Base-by-base conservation (phyloP, 331 rosid species). In the Spiraea crenata region DNA sequence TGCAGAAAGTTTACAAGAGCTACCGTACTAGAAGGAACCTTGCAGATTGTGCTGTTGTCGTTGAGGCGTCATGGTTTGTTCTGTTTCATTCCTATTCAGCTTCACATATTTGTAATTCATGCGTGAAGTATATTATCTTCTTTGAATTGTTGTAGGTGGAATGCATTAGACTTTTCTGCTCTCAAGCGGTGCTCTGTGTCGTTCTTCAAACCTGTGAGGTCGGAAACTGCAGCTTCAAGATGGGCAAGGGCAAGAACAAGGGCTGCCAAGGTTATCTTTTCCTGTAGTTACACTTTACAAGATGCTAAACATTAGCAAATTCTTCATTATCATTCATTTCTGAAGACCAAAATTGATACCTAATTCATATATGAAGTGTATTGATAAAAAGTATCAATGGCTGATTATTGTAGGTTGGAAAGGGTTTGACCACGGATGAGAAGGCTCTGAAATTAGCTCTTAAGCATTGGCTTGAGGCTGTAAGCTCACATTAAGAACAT, bases 381-480 rank as follows among this genome's bases (percentile, higher is more conserved):
- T 31, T 47, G 34, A 65, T 15, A 12, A 10, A 12, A 10, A 55
- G 60, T 19, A 49, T 42, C 14, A 34, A 4, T 41, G 52, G 63
- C 58, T 63, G 65, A 40, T 41, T 11, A 55, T 13, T 69, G 42
- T 55, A 69, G 73, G 73, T 69, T 54, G 73, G 73, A 41, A 69
- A 69, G 54, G 73, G 73, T 40, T 55, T 69, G 73, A 20, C 63
- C 44, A 20, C 35, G 64, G 44, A 69, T 57, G 73, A 69, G 73
- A 55, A 55, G 73, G 63, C 54, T 69, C 73, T n/a, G 44, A 69
- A 69, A 42, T 55, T 69, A 69, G 64, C 64, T 40, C 57, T 66
- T 82, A 65, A 72, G 54, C 95, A 92, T 65, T 92, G 96, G 95
- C 95, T 92, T 69, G 96, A 92, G 82, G 91, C 93, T 68, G 91